Base-by-base conservation (phyloP, 352 stramenopile genomes). In the Globisporangium paddicum region DNA sequence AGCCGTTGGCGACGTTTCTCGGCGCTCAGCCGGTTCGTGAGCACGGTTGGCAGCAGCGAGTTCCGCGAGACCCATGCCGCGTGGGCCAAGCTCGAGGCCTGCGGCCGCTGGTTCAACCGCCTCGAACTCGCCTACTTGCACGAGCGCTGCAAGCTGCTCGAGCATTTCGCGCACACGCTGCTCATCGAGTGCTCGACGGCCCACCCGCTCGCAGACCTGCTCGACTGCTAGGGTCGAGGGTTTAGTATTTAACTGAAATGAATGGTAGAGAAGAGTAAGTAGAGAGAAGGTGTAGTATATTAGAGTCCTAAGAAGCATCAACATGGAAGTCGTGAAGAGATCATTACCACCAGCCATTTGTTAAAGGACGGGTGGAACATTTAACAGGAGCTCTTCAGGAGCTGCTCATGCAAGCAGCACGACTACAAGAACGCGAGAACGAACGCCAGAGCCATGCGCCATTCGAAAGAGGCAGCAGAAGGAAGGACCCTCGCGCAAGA, bases 121-220 rank as follows among this genome's bases (percentile, higher is more conserved):
- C 75, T 94, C 19, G 84, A 94, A 64, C 69, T 94, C 14, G 82
- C 65, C 60, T 94, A 94, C 69, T 60, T 94, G 56, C 84, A 94
- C 68, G 68, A 78, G 63, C 79, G 83, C n/a, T 94, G 82, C 69
- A 72, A 71, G 32, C 63, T 87, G 68, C 68, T 94, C 16, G 84
- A 94, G 61, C 69, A 83, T 46, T 94, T 94, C 60, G 76, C 80
- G 0, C 77, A 94, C 62, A 71, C 72, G 45, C 61, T 94, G 45
- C 67, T 94, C 34, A 64, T 90, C 38, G 84, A 94, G 69, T 84
- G 77, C 68, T 71, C 77, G 1, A 87, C 79, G 51, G 79, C 81
- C 0, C 77, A 94, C 65, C 73, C 72, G 14, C 68, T 94, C n/a
- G 82, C 79, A 14, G 82, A 89, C 18, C 62, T 91, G 19, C 64